Evolutionary conservation across 768 basidiomycete species (phyloP), one percentile per base, ranked within the genome.

Genomic region (Fomitopsis serialis): DNA sequence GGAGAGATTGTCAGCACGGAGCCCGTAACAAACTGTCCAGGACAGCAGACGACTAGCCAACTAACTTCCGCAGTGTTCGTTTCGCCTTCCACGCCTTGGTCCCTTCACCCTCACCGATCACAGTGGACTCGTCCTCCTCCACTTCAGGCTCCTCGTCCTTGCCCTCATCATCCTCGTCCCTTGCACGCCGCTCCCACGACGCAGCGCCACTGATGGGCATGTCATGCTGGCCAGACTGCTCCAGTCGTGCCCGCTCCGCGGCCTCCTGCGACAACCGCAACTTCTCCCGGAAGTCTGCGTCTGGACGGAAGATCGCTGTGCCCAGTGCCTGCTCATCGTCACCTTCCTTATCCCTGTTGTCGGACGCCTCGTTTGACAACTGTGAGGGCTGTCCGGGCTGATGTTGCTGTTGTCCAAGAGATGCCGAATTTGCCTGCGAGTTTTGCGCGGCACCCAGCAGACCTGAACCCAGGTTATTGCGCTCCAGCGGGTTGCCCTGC

Each of bases 241-340:
- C 57, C 19, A 59, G 55, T 60, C 80, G 70, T 54, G 77, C 70
- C 64, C 77, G 76, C 61, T 83, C 85, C 29, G 77, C 78, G 60
- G 65, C 75, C 64, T 86, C 84, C 60, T 85, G 84, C 25, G 85
- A 78, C 51, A 78, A 71, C 48, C 86, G 77, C 51, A 89, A 64
- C 67, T 79, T 85, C 68, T 92, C 90, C 66, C 80, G 85, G 93
- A 94, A 98, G 59, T 91, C 82, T 54, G 87, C 87, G 59, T 94
- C 92, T 1, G 93, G 90, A 50, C 89, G 78, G 71, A 92, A 96
- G 53, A 96, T 93, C 11, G 89, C 82, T 19, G 87, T 89, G n/a
- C 80, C 60, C 40, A 63, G 67, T 53, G 78, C 78, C 36, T 81
- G 74, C 24, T 80, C 78, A 3, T 60, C 62, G 25, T 81, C 80